Evolutionary conservation across 1,139 yeast genomes (phyloP).

Genomic region (Debaryomyces singareniensis): DNA sequence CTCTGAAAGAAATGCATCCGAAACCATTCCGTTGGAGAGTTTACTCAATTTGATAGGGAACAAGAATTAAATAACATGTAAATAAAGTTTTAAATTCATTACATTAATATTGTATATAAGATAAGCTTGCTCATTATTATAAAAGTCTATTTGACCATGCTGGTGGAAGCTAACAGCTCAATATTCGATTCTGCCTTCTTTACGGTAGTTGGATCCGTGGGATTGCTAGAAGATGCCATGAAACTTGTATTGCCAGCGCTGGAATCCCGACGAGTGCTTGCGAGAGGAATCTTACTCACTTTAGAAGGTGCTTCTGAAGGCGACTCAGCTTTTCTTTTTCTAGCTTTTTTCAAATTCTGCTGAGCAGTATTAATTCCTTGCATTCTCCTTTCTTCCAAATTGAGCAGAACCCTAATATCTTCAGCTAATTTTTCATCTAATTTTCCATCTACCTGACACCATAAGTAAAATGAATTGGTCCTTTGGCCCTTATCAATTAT

Average conservation of each 20-base stretch:
- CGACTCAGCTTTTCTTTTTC: slow-evolving; percentile 28
- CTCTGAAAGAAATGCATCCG: slow-evolving; percentile 30
- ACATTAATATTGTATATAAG: slow-evolving; percentile 5
- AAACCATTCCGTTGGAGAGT: slow-evolving; percentile 26
- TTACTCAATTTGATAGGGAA: slow-evolving; percentile 24
- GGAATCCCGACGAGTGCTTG: no score
- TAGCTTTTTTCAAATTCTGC: slow-evolving; percentile 5
- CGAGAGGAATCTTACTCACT: no score
- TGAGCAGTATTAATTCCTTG: slow-evolving; percentile 23
- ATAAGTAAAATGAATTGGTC: slow-evolving; percentile 56
- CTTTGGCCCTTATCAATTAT: slow-evolving; percentile 58
- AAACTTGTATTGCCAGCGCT: no score
- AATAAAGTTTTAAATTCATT: background rate
- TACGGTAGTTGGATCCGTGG: no score
- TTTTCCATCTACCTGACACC: slow-evolving; percentile 83
- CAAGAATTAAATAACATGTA: slow-evolving; percentile 2
- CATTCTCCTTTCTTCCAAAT: slow-evolving; percentile 39
- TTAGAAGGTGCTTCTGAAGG: slow-evolving; percentile 8
- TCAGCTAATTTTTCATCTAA: slow-evolving; percentile 59
- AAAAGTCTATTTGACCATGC: no score
- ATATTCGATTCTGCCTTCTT: no score
- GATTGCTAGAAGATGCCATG: no score
- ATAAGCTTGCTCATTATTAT: no score
- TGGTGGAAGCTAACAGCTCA: no score
- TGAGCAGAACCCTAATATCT: slow-evolving; percentile 32